Evolutionary conservation across 2,329 filamentous ascomycete species (phyloP).

Genomic region (Pseudogymnoascus sp.): DNA sequence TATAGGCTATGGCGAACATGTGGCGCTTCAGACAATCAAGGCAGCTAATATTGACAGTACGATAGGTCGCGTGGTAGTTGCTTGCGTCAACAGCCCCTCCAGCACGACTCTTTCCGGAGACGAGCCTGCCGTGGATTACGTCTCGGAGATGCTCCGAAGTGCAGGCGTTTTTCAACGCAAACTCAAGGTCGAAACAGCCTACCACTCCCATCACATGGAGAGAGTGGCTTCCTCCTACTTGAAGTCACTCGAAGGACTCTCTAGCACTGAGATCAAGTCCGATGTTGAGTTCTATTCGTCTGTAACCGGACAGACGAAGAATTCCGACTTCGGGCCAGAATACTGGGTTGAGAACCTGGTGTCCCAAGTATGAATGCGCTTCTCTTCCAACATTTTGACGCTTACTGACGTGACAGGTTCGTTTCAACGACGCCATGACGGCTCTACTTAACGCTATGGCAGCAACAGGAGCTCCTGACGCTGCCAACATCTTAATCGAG

Average conservation of each 20-base stretch:
- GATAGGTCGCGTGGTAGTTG: slow-evolving; percentile 24
- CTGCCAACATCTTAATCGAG: slow-evolving; percentile 6
- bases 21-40: not conserved
- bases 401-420: slow-evolving; percentile 32
- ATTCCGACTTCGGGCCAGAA: slow-evolving; percentile 8
- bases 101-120: slow-evolving; percentile 24
- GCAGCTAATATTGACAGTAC: not conserved
- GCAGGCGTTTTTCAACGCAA: slow-evolving; percentile 17
- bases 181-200: slow-evolving; percentile 22
- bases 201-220: slow-evolving; percentile 31
- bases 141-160: slow-evolving; percentile 11
- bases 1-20: slow-evolving; percentile 25
- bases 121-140: slow-evolving; percentile 12
- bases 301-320: not conserved
- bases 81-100: slow-evolving; percentile 27
- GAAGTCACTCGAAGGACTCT: slow-evolving; percentile 13
- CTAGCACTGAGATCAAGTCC: not conserved
- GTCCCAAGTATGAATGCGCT: slow-evolving; percentile 33
- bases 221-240: slow-evolving; percentile 24
- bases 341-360: slow-evolving; percentile 43
- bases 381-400: slow-evolving; percentile 20
- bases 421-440: slow-evolving; percentile 36
- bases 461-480: not conserved
- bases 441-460: slow-evolving; percentile 15
- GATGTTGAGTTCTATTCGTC: not conserved